These are phyloP conservation scores for Sarocladiaceae sp. DNA, from an alignment of 2,329 filamentous ascomycete species.

Conservation along the genomic window DNA sequence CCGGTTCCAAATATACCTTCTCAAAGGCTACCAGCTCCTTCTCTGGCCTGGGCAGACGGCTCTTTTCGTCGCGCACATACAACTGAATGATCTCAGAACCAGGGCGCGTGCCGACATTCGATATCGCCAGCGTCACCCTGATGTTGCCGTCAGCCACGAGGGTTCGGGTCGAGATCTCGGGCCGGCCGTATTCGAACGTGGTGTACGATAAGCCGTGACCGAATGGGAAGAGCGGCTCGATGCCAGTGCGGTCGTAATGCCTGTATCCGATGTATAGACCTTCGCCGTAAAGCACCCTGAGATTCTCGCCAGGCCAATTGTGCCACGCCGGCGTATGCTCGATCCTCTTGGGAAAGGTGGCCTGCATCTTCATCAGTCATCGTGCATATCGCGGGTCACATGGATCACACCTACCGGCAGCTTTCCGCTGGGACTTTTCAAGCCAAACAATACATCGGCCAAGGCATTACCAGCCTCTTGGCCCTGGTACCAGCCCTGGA, in stretches of 20 bases:
- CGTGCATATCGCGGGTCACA: background rate
- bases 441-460: constrained; percentile 60
- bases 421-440: constrained; percentile 45
- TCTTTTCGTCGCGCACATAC: constrained; percentile 62
- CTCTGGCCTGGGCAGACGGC: constrained; percentile 58
- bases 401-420: constrained; percentile 29
- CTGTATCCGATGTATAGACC: constrained; percentile 70
- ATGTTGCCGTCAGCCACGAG: constrained; percentile 35
- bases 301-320: constrained; percentile 70
- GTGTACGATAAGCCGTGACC: constrained; percentile 74
- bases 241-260: constrained; percentile 61
- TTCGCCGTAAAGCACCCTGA: constrained; percentile 66
- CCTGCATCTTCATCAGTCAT: constrained; percentile 26
- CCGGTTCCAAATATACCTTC: constrained; percentile 56
- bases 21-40: constrained; percentile 70
- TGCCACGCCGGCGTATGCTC: constrained; percentile 67
- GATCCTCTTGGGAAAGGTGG: constrained; percentile 60
- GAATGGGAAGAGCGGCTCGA: constrained; percentile 64
- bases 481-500: constrained; percentile 70
- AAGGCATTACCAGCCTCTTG: constrained; percentile 66
- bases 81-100: constrained; percentile 65
- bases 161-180: constrained; percentile 41
- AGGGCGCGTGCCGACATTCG: constrained; percentile 50
- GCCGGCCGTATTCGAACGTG: constrained; percentile 58
- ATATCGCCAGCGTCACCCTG: constrained; percentile 43